A percentile compares a stretch with the other conserved stretches of the same genome.
phyloP scores from a whole-genome alignment of 202 grass and related monocot genomes.

The Hordeum pubiflorum region DNA sequence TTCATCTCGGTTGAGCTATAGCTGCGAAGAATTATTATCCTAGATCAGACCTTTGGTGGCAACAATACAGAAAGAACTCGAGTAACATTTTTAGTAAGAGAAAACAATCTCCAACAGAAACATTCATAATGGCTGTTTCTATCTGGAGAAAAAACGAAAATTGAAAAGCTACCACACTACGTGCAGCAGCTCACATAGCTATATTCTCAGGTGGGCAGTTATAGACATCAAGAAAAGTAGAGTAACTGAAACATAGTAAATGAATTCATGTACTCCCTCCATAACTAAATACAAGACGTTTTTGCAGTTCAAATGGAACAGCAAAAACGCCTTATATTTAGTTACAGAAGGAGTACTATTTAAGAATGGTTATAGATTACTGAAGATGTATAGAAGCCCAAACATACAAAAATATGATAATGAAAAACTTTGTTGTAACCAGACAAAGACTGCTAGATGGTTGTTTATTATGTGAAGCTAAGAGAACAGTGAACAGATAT shows the following conservation, averaged over 20 bases:
- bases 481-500: background rate
- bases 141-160: background rate
- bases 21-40: slow-evolving; percentile 37
- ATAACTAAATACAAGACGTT: too few species aligned
- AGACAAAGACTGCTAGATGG: background rate
- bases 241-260: background rate
- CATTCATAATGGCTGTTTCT: background rate
- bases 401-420: background rate
- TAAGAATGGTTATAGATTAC: background rate
- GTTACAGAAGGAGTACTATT: background rate
- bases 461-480: slow-evolving; percentile 13
- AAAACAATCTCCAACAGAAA: background rate
- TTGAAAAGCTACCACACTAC: background rate
- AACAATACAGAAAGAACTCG: background rate
- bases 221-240: background rate
- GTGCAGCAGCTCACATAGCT: background rate
- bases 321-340: too few species aligned
- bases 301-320: too few species aligned
- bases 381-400: background rate
- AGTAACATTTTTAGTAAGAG: background rate
- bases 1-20: slow-evolving; percentile 62
- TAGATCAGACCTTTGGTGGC: slow-evolving; percentile 13
- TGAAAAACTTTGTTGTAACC: background rate
- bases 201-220: background rate
- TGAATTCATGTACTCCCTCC: background rate